phyloP scores from a whole-genome alignment of 495 filamentous ascomycete species.

The Penicillium arizonense region DNA sequence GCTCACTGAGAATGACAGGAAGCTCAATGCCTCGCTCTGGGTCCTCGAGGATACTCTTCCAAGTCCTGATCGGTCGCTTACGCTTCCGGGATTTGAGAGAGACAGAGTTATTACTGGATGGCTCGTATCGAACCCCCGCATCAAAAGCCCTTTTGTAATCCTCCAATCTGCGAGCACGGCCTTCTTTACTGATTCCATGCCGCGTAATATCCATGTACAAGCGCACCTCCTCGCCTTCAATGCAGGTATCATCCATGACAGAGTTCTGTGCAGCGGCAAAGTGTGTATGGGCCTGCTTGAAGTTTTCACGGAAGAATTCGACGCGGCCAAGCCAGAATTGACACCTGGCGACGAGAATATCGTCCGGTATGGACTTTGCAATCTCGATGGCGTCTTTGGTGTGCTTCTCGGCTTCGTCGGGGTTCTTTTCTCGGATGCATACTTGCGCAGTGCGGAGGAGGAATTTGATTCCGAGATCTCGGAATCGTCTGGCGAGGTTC shows the following conservation, averaged over 20 bases:
- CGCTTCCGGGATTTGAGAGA: not conserved
- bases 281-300: conserved; percentile 3
- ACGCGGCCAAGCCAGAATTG: conserved; percentile 20
- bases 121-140: not conserved
- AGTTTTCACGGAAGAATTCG: conserved; percentile 7
- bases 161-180: not conserved
- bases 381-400: conserved; percentile 1
- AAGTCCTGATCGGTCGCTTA: not conserved
- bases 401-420: not conserved
- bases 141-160: not conserved
- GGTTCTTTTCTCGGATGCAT: not conserved
- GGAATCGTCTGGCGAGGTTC: too few species aligned
- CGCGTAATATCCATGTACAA: not conserved
- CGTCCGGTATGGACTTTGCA: not conserved
- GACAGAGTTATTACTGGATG: not conserved
- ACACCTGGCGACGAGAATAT: conserved; percentile 8
- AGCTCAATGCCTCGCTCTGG: not conserved
- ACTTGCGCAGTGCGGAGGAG: not conserved
- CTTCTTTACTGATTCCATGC: not conserved
- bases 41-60: not conserved
- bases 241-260: not conserved
- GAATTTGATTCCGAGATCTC: too few species aligned
- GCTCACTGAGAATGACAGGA: too few species aligned
- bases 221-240: not conserved
- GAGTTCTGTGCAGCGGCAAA: conserved; percentile 8